Evolutionary conservation across 768 basidiomycete species (phyloP), one percentile per base, ranked within the genome.

Genomic region (Dioszegia aurantiaca): DNA sequence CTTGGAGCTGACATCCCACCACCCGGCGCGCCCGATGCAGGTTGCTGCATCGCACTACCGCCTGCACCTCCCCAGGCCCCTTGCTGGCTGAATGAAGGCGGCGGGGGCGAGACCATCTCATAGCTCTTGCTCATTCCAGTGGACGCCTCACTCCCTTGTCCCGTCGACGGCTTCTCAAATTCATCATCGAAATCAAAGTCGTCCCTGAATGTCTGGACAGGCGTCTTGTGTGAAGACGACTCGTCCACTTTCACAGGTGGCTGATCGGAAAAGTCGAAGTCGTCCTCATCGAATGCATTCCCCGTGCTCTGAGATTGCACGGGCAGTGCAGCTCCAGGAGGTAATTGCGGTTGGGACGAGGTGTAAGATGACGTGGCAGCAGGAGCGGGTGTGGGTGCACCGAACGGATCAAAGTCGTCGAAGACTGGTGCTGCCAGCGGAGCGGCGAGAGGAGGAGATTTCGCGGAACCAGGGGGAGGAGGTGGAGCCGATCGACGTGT

Each of bases 131-230:
- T 45, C 28, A 56, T 55, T 12, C 53, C 58, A 23, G 64, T 55
- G 4, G 55, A 56, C 10, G 45, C 55, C 9, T 56, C 55, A 33
- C 57, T 60, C 12, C 56, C 55, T n/a, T 68, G 40, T 1, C 56
- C 39, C 12, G 61, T 61, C 4, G 57, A 49, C 37, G 69, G 62
- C 30, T 62, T 67, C 23, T 66, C 64, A 47, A 80, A 79, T 21
- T 78, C 77, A 37, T 77, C 76, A 49, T 76, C 77, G 39, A 79
- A 78, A 6, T 67, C 66, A 56, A 77, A 78, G 39, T 74, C 74
- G 36, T 75, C 74, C 47, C 75, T 75, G 51, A 77, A 75, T n/a
- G 67, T 59, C 19, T 53, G 42, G 1, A 44, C 40, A 4, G 42
- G 27, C 23, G 45, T 31, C 5, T 36, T 45, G 24, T n/a, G 36